Evolutionary conservation across 306 rosid species (phyloP).

Genomic region (Ceratonia siliqua): DNA sequence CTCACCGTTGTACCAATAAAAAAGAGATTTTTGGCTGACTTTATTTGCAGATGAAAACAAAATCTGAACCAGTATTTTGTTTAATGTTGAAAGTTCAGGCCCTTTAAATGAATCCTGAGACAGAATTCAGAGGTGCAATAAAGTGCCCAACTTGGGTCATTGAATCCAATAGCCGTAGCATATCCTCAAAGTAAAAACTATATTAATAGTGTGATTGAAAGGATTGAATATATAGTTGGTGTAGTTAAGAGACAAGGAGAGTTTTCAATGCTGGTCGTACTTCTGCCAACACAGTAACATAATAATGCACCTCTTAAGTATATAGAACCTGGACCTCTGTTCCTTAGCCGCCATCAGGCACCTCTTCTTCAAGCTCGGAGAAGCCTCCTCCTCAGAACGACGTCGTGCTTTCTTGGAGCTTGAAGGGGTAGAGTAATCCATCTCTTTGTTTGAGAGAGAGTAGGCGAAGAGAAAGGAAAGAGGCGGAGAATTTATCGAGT

Average conservation of each 20-base stretch:
- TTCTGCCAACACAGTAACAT: constrained; percentile 50
- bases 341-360: constrained; percentile 33
- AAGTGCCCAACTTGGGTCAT: not conserved
- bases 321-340: constrained; percentile 36
- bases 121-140: not conserved
- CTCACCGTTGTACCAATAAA: too few relatives aligned
- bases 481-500: not conserved
- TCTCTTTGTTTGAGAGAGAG: not conserved
- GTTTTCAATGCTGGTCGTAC: constrained; percentile 33
- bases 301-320: constrained; percentile 44
- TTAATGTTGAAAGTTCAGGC: not conserved
- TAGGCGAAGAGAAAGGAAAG: not conserved
- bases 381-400: not conserved
- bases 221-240: not conserved
- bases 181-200: not conserved
- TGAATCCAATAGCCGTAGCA: not conserved
- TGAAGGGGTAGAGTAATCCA: constrained; percentile 30
- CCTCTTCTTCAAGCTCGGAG: constrained; percentile 37
- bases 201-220: not conserved
- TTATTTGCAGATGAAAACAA: too few relatives aligned
- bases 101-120: not conserved
- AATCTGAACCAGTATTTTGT: not conserved
- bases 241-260: not conserved
- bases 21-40: too few relatives aligned
- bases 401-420: constrained; percentile 11